Conservation (phyloP, 768 basidiomycete genomes). For the Suillus tomentosus region DNA sequence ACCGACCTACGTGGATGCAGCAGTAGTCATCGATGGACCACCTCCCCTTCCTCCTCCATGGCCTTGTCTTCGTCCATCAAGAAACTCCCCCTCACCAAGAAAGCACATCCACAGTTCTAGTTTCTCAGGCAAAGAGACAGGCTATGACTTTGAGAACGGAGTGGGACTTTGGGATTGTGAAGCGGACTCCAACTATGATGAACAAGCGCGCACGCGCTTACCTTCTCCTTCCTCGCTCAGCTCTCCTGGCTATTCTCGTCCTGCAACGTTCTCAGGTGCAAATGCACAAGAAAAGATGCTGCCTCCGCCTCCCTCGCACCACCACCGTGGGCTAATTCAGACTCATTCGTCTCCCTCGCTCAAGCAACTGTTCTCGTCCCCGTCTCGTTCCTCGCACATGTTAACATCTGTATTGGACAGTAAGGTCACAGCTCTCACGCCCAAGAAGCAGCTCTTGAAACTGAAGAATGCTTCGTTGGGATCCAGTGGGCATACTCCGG, state of each 20-base stretch:
- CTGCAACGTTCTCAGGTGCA: constrained; percentile 3
- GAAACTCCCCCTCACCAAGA: not conserved
- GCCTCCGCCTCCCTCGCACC: not conserved
- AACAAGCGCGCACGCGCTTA: not conserved
- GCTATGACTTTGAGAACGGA: too few relatives aligned
- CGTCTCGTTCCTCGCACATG: not conserved
- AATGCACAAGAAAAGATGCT: not conserved
- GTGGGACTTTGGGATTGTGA: not conserved
- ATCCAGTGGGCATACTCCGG: not conserved
- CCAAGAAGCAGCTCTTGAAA: not conserved
- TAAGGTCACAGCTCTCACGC: not conserved
- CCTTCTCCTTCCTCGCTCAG: constrained; percentile 8
- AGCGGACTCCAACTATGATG: constrained; percentile 12
- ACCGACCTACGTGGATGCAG: constrained; percentile 58
- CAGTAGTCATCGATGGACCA: constrained; percentile 45
- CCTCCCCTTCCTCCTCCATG: constrained; percentile 15
- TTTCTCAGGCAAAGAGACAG: not conserved
- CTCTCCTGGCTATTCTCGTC: constrained; percentile 9
- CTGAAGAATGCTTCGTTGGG: not conserved
- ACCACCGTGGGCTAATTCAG: not conserved
- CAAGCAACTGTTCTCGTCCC: not conserved
- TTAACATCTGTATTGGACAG: not conserved
- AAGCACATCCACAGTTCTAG: not conserved
- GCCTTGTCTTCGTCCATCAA: constrained; percentile 16
- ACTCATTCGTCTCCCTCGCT: not conserved